Base-by-base conservation (phyloP, 1,139 yeast species). In the Pichia sp. region DNA sequence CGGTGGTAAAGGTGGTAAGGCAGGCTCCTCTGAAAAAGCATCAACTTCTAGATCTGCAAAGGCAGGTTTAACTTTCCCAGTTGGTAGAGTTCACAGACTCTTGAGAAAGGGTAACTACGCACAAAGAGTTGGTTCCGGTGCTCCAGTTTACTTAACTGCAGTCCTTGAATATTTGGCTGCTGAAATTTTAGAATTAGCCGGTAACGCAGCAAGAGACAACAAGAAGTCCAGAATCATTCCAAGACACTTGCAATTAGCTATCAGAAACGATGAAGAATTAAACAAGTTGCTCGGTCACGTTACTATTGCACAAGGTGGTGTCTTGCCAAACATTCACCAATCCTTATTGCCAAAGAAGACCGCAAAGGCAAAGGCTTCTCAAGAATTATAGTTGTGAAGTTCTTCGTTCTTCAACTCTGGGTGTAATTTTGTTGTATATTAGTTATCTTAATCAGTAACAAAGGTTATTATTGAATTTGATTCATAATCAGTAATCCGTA, bases 1-100 rank as follows among this genome's bases (percentile, higher is more conserved):
- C 64, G 96, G 96, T 67, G 96, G 96, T 67, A 88, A 88, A 81
- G 96, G 96, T 67, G 88, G 88, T 60, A 87, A 87, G 72, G 94
- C 96, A 63, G 93, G 94, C 59, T 71, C 94, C 53, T 64, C 84
- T 53, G 88, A 87, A 64, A 88, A 88, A 71, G 87, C 93, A 57
- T 82, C 96, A 59, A 91, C 93, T 69, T 83, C 96, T 41, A 87
- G 97, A 78, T 88, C 97, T 55, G 81, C 96, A 48, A 88, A 86
- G 74, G 97, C 97, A 63, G 97, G 96, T 66, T 79, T 88, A 64
- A 85, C 95, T 57, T 88, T 91, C 94, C 97, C 97, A 70, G 97
- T 91, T 55, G 97, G 97, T 69, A 91, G 97, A 81, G 93, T 88
- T 53, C 97, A 88, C 77, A 81, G 96, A 74, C 77, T 87, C 59